Evolutionary conservation across 2,329 filamentous ascomycete species (phyloP).

Genomic region (Coleophoma cylindrospora): DNA sequence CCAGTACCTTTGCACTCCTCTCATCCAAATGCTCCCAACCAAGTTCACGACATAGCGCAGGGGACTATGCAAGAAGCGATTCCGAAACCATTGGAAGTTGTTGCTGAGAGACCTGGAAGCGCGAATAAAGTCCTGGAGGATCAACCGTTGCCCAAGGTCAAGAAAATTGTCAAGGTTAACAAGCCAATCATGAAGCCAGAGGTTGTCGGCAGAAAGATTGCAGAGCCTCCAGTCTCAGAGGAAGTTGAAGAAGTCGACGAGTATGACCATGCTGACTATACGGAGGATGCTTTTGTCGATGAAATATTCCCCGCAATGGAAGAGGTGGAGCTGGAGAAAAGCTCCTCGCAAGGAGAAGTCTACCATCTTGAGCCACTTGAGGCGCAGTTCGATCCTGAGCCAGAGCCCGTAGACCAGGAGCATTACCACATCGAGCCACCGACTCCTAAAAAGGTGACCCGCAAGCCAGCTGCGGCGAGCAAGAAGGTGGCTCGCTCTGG

Average conservation of each 20-base stretch:
- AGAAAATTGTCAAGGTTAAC: background rate
- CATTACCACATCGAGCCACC: conserved; percentile 1
- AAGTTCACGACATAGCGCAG: background rate
- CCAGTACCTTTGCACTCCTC: background rate
- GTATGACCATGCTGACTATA: background rate
- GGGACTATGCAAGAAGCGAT: background rate
- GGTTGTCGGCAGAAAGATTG: background rate
- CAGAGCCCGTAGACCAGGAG: background rate
- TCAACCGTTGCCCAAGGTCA: background rate
- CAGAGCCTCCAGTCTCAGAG: background rate
- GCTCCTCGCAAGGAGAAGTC: background rate
- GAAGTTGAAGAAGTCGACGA: background rate
- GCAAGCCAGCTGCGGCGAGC: background rate
- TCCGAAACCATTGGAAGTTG: background rate
- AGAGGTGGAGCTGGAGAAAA: background rate
- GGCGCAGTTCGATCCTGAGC: background rate
- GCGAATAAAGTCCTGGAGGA: background rate
- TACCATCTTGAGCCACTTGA: background rate
- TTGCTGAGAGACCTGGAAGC: background rate
- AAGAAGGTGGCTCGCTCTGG: background rate
- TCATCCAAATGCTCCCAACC: background rate
- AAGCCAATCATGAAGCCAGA: background rate
- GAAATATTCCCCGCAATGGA: background rate
- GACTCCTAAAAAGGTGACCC: background rate
- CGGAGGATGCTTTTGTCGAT: conserved; percentile 9